Base-by-base conservation (phyloP, 805 yeast species). In the Nakazawaea anatomiae region DNA sequence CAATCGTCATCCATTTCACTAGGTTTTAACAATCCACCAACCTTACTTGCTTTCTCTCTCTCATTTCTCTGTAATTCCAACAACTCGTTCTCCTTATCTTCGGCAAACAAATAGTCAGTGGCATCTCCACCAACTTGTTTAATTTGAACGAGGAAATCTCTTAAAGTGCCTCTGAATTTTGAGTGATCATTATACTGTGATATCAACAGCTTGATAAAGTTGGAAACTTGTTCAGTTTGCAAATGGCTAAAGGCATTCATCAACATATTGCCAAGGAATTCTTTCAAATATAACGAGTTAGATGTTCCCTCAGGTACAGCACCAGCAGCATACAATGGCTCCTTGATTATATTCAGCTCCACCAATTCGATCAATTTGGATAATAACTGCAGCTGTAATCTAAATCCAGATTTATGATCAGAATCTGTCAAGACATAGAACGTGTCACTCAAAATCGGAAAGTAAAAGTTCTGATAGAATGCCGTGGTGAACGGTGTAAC, bases 391-490 rank as follows among this genome's bases (percentile, higher is more conserved):
- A 96, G 77, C 71, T 94, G 99, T 58, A 83, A 78, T 55, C 85
- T 80, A 73, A 94, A 94, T 1, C 98, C 98, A 30, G 98, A 89
- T 71, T 94, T 92, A 69, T 94, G 99, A 68, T 94, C 99, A 7
- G 97, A 85, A 67, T 94, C 98, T 3, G 99, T 94, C 52, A 94
- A 76, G 34, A 94, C 98, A 61, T 80, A 87, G 65, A 94, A 94
- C 1, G 96, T 87, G 66, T 94, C 99, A 52, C 94, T 83, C 55
- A 94, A 77, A 52, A 94, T 89, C 47, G 89, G 85, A 76, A 89
- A 87, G 67, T 87, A 91, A 65, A 86, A 94, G 64, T 84, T 89
- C 65, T 85, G 83, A 73, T 88, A 94, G 64, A 94, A 94, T 28
- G 88, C 91, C 60, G 83, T 80, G 4, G 96, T 83, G 61, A 92